These are phyloP conservation scores for Pseudogymnoascus sp. DNA, from an alignment of 2,329 filamentous ascomycete genomes.

Conservation along the genomic window DNA sequence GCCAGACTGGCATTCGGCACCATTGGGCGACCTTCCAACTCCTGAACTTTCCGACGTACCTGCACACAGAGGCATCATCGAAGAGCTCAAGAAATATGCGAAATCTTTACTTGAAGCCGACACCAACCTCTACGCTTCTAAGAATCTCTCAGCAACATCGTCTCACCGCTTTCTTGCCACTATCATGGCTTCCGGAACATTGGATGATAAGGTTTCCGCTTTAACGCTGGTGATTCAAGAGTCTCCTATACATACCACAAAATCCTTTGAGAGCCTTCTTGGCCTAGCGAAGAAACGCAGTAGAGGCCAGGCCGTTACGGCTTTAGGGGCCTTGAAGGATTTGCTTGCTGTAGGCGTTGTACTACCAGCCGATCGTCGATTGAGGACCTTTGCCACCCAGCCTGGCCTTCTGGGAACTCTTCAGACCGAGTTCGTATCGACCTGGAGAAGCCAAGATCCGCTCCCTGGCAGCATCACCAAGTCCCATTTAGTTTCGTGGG, in stretches of 20 bases:
- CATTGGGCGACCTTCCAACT: constrained; percentile 44
- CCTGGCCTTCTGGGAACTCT: constrained; percentile 66
- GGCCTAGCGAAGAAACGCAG: constrained; percentile 85
- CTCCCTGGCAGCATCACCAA: constrained; percentile 69
- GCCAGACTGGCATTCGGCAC: constrained; percentile 59
- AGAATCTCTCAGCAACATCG: constrained; percentile 66
- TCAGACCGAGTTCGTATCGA: constrained; percentile 46
- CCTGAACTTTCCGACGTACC: constrained; percentile 37
- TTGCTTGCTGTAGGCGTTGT: constrained; percentile 82
- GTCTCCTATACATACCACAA: constrained; percentile 86
- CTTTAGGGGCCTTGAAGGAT: constrained; percentile 90
- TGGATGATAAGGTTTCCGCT: constrained; percentile 94
- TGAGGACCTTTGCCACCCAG: constrained; percentile 73
- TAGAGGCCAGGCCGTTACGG: constrained; percentile 83
- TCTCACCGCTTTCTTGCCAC: constrained; percentile 94
- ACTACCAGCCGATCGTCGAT: constrained; percentile 71
- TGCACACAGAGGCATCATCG: constrained; percentile 43
- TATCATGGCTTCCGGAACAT: constrained; percentile 92
- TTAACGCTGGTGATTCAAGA: constrained; percentile 92
- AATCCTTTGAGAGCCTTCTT: constrained; percentile 79
- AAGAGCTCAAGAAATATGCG: constrained; percentile 61
- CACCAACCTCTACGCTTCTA: constrained; percentile 63
- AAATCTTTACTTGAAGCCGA: constrained; percentile 69
- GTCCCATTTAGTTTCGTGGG: constrained; percentile 76
- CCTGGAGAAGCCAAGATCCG: constrained; percentile 61